Base-by-base conservation (phyloP, 2,329 filamentous ascomycete genomes). In the Penicillium sp. region DNA sequence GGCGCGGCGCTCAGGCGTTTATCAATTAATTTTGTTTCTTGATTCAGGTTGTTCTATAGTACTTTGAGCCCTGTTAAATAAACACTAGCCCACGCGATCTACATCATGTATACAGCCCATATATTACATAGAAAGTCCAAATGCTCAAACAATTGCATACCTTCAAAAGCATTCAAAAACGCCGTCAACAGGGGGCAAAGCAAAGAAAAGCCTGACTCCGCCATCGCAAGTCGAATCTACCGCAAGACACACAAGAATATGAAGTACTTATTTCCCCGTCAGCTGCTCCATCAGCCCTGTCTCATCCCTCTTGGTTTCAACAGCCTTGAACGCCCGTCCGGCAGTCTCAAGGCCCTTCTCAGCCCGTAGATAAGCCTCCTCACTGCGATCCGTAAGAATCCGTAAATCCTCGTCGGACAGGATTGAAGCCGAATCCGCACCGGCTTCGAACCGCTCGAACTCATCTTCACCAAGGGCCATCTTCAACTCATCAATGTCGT, bases 321-420 rank as follows among this genome's bases (percentile, higher is more conserved):
- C 91, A 55, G 93, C 89, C 72, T 86, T 86, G 73, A 93, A 96
- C 0, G 81, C 76, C 52, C 73, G 67, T 0, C 80, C 82, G 56
- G 73, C 78, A 65, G 78, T 79, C 63, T 92, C 92, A 53, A 91
- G 77, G 0, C 93, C 93, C 71, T 87, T 90, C 62, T 94, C 92
- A 1, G 93, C 93, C 59, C 86, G 84, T 45, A 85, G 86, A 78
- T 89, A 90, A 3, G 88, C 88, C 70, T 88, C 86, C 52, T 85
- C 83, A 65, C 84, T 87, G 29, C 93, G 82, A 77, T 98, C 93
- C 49, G 92, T 91, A 56, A 99, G 75, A 3, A 91, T 87, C 2
- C 89, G 85, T 29, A 99, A 71, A 70, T 98, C 95, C 29, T 85
- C 82, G 52, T 95, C 87, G 47, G 87, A 91, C 41, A 98, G 76